phyloP scores from a whole-genome alignment of 2,329 filamentous ascomycete species.

The Cladorrhinum sp. region DNA sequence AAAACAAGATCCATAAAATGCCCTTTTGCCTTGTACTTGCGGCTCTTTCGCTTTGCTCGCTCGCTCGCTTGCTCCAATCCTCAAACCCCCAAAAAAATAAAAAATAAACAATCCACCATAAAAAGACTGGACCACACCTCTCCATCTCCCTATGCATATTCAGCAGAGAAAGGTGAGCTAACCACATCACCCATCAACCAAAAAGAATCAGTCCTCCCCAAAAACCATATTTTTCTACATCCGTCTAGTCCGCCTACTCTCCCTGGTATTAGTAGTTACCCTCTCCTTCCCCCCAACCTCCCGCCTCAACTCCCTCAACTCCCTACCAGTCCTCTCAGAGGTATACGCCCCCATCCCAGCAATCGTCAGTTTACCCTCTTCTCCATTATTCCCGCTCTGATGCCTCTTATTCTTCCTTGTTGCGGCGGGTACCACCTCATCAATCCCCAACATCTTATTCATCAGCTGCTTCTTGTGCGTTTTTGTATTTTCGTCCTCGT shows the following conservation, averaged over 20 bases:
- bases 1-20: not conserved
- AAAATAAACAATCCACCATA: not conserved
- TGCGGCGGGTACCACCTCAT: not conserved
- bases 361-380: conserved; percentile 17
- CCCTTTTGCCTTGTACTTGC: too few species aligned
- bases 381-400: too few species aligned
- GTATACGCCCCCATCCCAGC: conserved; percentile 18
- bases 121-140: not conserved
- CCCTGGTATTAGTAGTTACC: too few species aligned
- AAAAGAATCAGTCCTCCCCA: too few species aligned
- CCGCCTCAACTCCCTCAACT: too few species aligned
- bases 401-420: too few species aligned
- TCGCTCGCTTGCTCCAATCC: not conserved
- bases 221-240: too few species aligned
- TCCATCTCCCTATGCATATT: not conserved
- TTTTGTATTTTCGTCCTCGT: conserved; percentile 49
- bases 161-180: too few species aligned
- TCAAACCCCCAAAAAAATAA: not conserved
- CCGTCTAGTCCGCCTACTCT: too few species aligned
- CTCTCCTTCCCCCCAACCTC: too few species aligned
- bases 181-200: too few species aligned
- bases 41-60: not conserved
- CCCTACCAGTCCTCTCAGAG: too few species aligned
- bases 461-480: conserved; percentile 43
- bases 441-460: conserved; percentile 39